phyloP scores from a whole-genome alignment of 805 yeast genomes.

The Wickerhamomyces strasburgensis region DNA sequence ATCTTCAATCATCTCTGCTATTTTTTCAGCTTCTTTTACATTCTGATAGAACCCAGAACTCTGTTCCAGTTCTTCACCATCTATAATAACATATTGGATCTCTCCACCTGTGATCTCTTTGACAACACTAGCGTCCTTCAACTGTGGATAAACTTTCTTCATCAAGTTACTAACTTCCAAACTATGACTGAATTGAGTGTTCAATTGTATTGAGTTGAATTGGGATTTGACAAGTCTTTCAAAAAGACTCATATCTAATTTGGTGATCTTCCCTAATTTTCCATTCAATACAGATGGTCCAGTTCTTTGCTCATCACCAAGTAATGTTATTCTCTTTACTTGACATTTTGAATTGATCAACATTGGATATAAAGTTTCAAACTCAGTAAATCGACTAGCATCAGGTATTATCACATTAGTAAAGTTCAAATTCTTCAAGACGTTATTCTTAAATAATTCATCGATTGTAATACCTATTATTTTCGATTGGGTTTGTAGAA shows the following conservation, averaged over 20 bases:
- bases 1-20: slow-evolving; percentile 41
- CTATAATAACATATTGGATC: slow-evolving; percentile 30
- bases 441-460: slow-evolving; percentile 12
- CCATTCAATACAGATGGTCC: slow-evolving; percentile 21
- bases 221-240: slow-evolving; percentile 22
- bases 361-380: slow-evolving; percentile 29
- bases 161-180: not conserved
- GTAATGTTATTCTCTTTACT: slow-evolving; percentile 26
- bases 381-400: slow-evolving; percentile 28
- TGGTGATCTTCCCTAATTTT: slow-evolving; percentile 9
- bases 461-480: slow-evolving; percentile 28
- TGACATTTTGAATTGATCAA: slow-evolving; percentile 10
- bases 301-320: slow-evolving; percentile 31
- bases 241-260: slow-evolving; percentile 24
- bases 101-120: not conserved
- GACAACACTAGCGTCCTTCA: not conserved
- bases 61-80: slow-evolving; percentile 28
- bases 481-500: slow-evolving; percentile 24
- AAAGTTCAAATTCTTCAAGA: slow-evolving; percentile 20
- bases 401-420: slow-evolving; percentile 30
- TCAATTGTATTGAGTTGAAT: slow-evolving; percentile 4
- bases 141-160: slow-evolving; percentile 1
- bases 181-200: not conserved
- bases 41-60: slow-evolving; percentile 28
- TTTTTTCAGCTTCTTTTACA: slow-evolving; percentile 44